phyloP scores from a whole-genome alignment of 2,329 filamentous ascomycete species.

The Gnomoniopsis sp. region DNA sequence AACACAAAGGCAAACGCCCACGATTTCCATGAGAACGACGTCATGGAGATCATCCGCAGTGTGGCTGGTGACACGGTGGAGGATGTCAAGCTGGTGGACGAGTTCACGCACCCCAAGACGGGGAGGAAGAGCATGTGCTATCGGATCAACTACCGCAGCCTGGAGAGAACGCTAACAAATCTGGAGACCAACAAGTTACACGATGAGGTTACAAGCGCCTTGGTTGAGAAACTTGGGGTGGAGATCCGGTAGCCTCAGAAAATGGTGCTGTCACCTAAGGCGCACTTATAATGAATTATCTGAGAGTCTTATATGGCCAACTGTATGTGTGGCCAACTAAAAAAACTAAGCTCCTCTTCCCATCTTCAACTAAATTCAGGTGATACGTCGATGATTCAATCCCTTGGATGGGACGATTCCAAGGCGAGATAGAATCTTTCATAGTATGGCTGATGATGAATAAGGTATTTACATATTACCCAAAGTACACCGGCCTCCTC shows the following conservation, averaged over 20 bases:
- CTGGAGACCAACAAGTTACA: conserved; percentile 77
- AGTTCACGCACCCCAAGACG: conserved; percentile 85
- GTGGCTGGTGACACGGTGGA: conserved; percentile 82
- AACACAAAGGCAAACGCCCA: conserved; percentile 36
- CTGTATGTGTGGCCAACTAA: no score
- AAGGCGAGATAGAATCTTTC: no score
- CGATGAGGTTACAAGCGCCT: conserved; percentile 56
- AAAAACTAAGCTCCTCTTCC: no score
- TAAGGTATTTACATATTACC: no score
- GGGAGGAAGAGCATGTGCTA: conserved; percentile 84
- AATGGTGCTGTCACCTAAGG: no score
- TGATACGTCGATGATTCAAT: no score
- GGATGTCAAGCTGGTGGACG: conserved; percentile 79
- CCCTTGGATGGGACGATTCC: no score
- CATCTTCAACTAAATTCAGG: no score
- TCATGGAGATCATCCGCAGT: conserved; percentile 91
- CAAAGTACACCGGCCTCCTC: no score
- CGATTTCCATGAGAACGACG: conserved; percentile 86
- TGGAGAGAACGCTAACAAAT: conserved; percentile 87
- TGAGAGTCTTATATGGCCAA: no score
- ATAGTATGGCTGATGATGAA: no score
- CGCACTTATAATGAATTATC: no score
- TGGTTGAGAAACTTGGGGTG: conserved; percentile 72
- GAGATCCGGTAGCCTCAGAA: conserved; percentile 74
- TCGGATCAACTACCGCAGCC: conserved; percentile 86